phyloP scores from a whole-genome alignment of 169 alveolate genomes.

The Cryptosporidium bovis region DNA sequence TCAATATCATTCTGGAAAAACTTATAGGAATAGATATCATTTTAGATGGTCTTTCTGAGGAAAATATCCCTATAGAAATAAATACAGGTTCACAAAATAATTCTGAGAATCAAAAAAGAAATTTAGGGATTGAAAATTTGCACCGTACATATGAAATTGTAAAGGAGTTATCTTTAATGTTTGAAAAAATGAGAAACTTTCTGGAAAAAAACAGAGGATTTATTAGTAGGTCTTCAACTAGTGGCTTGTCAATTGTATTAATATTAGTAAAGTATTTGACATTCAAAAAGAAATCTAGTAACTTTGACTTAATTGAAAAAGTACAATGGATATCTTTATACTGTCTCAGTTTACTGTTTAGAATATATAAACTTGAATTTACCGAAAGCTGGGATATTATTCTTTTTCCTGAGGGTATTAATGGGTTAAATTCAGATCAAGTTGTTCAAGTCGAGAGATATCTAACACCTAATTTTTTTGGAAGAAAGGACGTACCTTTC shows the following conservation, averaged over 20 bases:
- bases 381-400: conserved; percentile 60
- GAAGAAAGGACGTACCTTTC: conserved; percentile 28
- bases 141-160: neutral
- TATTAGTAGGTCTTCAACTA: conserved; percentile 23
- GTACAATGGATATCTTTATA: conserved; percentile 10
- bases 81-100: neutral
- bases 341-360: conserved; percentile 24
- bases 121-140: neutral
- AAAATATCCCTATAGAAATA: neutral
- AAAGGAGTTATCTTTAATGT: conserved; percentile 21
- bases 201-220: conserved; percentile 29
- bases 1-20: conserved; percentile 21
- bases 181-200: conserved; percentile 28
- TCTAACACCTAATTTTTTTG: neutral
- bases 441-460: neutral
- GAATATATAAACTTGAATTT: conserved; percentile 47
- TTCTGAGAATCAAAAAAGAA: neutral
- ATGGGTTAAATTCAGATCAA: neutral
- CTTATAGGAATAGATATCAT: neutral
- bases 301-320: conserved; percentile 13
- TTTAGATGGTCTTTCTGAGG: neutral
- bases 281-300: neutral
- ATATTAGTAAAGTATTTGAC: conserved; percentile 18
- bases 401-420: conserved; percentile 30
- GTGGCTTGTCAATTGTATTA: conserved; percentile 36